phyloP scores from a whole-genome alignment of 1,284 basidiomycete species.

The Mycosarcoma maydis region DNA sequence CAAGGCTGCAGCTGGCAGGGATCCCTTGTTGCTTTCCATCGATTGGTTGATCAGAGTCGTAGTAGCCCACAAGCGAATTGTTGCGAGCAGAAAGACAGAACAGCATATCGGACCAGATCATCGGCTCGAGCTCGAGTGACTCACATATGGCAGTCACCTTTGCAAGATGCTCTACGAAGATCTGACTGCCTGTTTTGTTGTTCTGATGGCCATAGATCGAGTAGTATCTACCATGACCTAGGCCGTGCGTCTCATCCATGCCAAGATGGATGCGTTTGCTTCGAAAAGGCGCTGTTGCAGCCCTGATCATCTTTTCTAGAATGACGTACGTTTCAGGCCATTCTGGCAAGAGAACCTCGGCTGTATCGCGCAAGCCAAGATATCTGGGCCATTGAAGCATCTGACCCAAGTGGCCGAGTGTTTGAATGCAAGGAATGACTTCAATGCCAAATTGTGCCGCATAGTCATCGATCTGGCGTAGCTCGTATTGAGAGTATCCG shows the following conservation, averaged over 20 bases:
- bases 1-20: slow-evolving; percentile 59
- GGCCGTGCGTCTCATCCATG: slow-evolving; percentile 65
- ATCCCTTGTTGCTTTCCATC: slow-evolving; percentile 54
- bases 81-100: slow-evolving; percentile 67
- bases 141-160: slow-evolving; percentile 66
- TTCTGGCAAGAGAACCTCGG: slow-evolving; percentile 67
- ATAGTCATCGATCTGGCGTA: slow-evolving; percentile 67
- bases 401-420: slow-evolving; percentile 68
- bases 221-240: slow-evolving; percentile 66
- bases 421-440: slow-evolving; percentile 66
- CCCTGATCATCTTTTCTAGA: slow-evolving; percentile 62
- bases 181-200: slow-evolving; percentile 62
- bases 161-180: slow-evolving; percentile 56
- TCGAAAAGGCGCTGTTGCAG: slow-evolving; percentile 63
- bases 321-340: slow-evolving; percentile 64
- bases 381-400: slow-evolving; percentile 68
- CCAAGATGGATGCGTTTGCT: slow-evolving; percentile 61
- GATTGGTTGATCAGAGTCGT: slow-evolving; percentile 47
- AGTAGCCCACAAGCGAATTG: slow-evolving; percentile 67
- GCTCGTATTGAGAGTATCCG: slow-evolving; percentile 56
- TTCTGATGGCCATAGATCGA: slow-evolving; percentile 62
- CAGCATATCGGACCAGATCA: slow-evolving; percentile 68
- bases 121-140: slow-evolving; percentile 56
- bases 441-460: slow-evolving; percentile 53
- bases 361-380: slow-evolving; percentile 65